phyloP scores from a whole-genome alignment of 768 basidiomycete species.

The Suillus tomentosus region DNA sequence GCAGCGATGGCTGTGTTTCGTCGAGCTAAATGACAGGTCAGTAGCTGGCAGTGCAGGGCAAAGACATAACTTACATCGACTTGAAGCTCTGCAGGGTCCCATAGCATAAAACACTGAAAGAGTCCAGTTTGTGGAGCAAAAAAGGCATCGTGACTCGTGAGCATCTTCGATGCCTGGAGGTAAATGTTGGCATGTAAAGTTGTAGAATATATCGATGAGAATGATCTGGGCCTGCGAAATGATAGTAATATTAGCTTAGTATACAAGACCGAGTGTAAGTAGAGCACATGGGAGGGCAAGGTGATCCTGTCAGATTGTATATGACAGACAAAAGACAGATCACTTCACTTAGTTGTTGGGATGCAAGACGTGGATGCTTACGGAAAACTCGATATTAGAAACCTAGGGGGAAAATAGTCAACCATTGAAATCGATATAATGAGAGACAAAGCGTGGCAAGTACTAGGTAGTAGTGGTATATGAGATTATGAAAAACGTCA shows the following conservation, averaged over 20 bases:
- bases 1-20: constrained; percentile 78
- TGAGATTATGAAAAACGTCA: no score
- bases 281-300: no score
- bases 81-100: constrained; percentile 70
- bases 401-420: no score
- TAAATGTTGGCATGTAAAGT: constrained; percentile 92
- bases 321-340: no score
- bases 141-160: constrained; percentile 61
- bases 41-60: constrained; percentile 11
- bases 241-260: constrained; percentile 39
- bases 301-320: no score
- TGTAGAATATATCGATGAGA: constrained; percentile 86
- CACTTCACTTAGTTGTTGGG: no score
- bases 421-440: no score
- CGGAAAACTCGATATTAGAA: no score
- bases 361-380: no score
- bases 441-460: no score
- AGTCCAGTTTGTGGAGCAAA: constrained; percentile 70
- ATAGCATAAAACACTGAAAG: constrained; percentile 80
- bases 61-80: constrained; percentile 53
- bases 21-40: constrained; percentile 54
- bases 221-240: constrained; percentile 77
- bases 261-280: no score
- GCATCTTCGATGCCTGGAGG: constrained; percentile 93
- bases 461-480: no score